Evolutionary conservation across 208 protist species (phyloP).

Genomic region (Trypanosoma rangeli): DNA sequence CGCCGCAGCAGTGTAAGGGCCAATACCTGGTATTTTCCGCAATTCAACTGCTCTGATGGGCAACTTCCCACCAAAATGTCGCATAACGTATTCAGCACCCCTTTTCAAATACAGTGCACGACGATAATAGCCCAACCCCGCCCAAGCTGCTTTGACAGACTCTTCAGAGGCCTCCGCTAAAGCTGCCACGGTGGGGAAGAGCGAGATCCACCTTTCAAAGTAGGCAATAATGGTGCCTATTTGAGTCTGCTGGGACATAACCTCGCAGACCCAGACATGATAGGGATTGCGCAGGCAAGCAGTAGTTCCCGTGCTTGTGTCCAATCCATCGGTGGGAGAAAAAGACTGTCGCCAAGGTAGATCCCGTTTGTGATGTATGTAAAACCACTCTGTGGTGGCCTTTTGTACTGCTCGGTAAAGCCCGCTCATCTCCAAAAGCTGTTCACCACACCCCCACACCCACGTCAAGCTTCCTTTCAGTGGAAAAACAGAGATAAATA

Average conservation of each 20-base stretch:
- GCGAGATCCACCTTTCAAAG: constrained; percentile 84
- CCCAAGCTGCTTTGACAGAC: constrained; percentile 87
- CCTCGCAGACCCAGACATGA: constrained; percentile 93
- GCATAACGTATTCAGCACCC: constrained; percentile 81
- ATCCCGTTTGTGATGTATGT: constrained; percentile 39
- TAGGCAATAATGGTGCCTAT: constrained; percentile 92
- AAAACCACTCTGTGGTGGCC: constrained; percentile 49
- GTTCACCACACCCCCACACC: not conserved
- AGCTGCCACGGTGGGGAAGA: constrained; percentile 79
- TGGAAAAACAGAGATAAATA: not conserved
- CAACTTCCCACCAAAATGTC: constrained; percentile 37
- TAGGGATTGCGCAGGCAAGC: constrained; percentile 63
- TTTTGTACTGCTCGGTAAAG: constrained; percentile 24
- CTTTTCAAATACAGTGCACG: constrained; percentile 83
- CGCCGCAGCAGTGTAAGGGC: constrained; percentile 93
- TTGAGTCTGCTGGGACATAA: constrained; percentile 96
- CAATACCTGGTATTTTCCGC: constrained; percentile 86
- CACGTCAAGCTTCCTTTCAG: not conserved
- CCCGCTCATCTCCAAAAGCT: constrained; percentile 18
- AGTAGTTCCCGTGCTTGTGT: not conserved
- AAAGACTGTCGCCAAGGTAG: constrained; percentile 54
- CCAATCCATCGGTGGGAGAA: not conserved
- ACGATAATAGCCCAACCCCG: constrained; percentile 94
- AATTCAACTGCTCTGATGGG: constrained; percentile 51
- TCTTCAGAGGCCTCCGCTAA: constrained; percentile 81